A percentile compares a stretch with the other conserved stretches of the same genome.
phyloP scores from a whole-genome alignment of 2,329 filamentous ascomycete genomes.

The Xylariaceae sp. region DNA sequence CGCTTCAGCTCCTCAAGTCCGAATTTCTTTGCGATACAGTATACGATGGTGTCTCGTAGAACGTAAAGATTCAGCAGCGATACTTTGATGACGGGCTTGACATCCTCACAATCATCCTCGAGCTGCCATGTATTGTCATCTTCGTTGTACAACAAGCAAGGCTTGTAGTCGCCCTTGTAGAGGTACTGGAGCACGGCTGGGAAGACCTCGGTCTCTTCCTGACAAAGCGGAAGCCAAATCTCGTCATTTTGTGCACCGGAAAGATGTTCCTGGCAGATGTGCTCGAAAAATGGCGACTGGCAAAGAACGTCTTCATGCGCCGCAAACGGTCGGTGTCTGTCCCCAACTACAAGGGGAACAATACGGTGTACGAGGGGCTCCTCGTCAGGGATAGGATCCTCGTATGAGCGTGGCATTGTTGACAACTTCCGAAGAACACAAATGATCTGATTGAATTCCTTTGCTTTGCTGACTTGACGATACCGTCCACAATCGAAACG shows the following conservation, averaged over 20 bases:
- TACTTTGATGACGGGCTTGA: conserved; percentile 74
- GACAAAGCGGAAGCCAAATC: conserved; percentile 63
- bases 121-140: conserved; percentile 83
- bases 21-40: conserved; percentile 87
- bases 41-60: conserved; percentile 88
- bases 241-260: conserved; percentile 72
- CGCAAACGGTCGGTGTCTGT: conserved; percentile 83
- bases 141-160: conserved; percentile 81
- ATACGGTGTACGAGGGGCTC: conserved; percentile 57
- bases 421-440: conserved; percentile 73
- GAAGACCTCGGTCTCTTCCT: conserved; percentile 86
- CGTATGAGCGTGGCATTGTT: conserved; percentile 80
- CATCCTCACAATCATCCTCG: conserved; percentile 57
- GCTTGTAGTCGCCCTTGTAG: conserved; percentile 95
- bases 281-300: conserved; percentile 78
- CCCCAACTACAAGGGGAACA: conserved; percentile 78
- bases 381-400: conserved; percentile 41
- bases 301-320: conserved; percentile 89
- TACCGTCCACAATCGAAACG: conserved; percentile 77
- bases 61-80: conserved; percentile 68
- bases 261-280: conserved; percentile 65
- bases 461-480: conserved; percentile 81
- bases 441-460: conserved; percentile 52
- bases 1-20: conserved; percentile 88
- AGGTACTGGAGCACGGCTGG: conserved; percentile 93